phyloP scores from a whole-genome alignment of 164 flowering plant genomes.

The Cinnamomum micranthum region DNA sequence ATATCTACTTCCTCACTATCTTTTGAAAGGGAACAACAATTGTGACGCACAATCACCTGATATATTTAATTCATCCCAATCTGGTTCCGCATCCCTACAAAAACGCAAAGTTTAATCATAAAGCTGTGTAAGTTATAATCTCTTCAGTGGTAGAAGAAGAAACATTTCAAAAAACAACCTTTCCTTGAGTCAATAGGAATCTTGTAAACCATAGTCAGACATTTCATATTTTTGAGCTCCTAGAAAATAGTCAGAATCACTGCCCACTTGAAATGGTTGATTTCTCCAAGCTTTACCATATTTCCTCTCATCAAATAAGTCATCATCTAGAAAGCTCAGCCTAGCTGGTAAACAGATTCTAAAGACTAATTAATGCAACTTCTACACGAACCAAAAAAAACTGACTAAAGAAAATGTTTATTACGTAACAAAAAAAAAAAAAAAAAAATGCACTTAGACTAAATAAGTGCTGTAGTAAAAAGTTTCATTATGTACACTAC shows the following conservation, averaged over 20 bases:
- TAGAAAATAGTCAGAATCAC: conserved; percentile 16
- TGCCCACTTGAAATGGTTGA: conserved; percentile 18
- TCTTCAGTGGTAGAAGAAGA: conserved; percentile 4
- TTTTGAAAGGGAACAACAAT: background rate
- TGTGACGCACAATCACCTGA: conserved; percentile 26
- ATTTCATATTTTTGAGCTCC: conserved; percentile 15
- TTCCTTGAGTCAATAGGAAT: conserved; percentile 14
- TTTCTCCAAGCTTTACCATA: conserved; percentile 16
- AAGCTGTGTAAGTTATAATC: background rate
- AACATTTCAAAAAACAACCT: conserved; percentile 26
- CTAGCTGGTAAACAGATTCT: conserved; percentile 21
- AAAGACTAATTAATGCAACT: background rate
- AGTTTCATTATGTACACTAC: background rate
- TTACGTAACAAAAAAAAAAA: background rate
- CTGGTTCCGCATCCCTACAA: conserved; percentile 23
- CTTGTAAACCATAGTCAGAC: conserved; percentile 26
- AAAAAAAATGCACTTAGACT: no score
- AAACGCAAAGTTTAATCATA: conserved; percentile 9
- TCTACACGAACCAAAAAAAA: background rate
- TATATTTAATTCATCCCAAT: conserved; percentile 15
- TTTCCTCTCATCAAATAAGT: conserved; percentile 24
- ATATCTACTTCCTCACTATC: background rate
- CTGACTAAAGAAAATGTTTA: background rate
- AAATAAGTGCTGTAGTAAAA: background rate
- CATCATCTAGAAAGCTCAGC: conserved; percentile 22